Evolutionary conservation across 2,329 filamentous ascomycete species (phyloP).

Genomic region (Sclerotinia glacialis): DNA sequence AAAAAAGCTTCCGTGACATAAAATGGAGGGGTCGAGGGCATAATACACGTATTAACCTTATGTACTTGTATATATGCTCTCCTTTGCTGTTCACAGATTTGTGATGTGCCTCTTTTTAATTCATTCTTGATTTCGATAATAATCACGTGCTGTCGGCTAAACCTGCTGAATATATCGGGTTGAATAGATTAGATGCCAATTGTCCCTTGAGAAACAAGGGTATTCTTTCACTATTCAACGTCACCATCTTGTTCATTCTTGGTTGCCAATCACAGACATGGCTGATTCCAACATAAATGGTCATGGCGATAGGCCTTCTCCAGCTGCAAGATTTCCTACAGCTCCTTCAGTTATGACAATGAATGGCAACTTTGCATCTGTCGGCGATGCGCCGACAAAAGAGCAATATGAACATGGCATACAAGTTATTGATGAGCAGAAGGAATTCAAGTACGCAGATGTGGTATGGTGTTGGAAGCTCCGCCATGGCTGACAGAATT

Average conservation of each 20-base stretch:
- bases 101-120: not conserved
- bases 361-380: conserved; percentile 79
- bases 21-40: not conserved
- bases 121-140: not conserved
- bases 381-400: conserved; percentile 62
- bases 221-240: conserved; percentile 15
- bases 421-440: conserved; percentile 94
- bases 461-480: conserved; percentile 12
- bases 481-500: conserved; percentile 26
- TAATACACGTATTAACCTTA: not conserved
- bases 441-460: conserved; percentile 82
- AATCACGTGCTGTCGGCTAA: conserved; percentile 14
- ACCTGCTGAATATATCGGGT: not conserved
- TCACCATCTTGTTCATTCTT: conserved; percentile 13
- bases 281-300: conserved; percentile 35
- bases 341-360: conserved; percentile 47
- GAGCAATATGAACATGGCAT: conserved; percentile 86
- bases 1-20: not conserved
- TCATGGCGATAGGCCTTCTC: conserved; percentile 34
- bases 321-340: conserved; percentile 36
- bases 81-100: not conserved
- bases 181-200: conserved; percentile 20
- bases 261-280: conserved; percentile 23
- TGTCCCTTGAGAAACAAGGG: conserved; percentile 18
- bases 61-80: not conserved